These are phyloP conservation scores for Metschnikowia corniflorae DNA, from an alignment of 805 yeast species.

Conservation along the genomic window DNA sequence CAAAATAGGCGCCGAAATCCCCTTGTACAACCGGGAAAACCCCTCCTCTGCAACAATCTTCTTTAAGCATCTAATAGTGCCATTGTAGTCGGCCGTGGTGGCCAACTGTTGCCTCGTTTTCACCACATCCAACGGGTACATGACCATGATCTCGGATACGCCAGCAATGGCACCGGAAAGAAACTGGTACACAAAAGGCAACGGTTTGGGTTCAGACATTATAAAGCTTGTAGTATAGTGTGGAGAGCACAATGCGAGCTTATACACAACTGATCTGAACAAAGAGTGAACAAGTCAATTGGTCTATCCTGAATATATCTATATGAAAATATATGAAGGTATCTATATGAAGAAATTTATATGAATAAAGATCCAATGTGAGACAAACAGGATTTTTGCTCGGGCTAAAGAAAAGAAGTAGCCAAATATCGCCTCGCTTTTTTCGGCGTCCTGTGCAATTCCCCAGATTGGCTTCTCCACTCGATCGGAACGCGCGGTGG, in stretches of 20 bases:
- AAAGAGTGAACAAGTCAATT: background rate
- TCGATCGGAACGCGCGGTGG: background rate
- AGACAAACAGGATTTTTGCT: background rate
- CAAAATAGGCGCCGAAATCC: slow-evolving; percentile 91
- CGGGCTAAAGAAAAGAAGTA: too few species aligned
- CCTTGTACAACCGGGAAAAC: slow-evolving; percentile 76
- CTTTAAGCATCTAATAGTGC: slow-evolving; percentile 77
- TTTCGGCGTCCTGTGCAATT: too few species aligned
- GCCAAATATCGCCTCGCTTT: too few species aligned
- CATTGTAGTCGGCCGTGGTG: slow-evolving; percentile 63
- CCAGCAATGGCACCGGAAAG: slow-evolving; percentile 92
- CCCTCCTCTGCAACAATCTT: slow-evolving; percentile 90
- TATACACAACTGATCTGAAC: background rate
- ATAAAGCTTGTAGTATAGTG: background rate
- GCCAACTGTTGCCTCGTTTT: slow-evolving; percentile 91
- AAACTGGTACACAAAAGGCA: slow-evolving; percentile 92
- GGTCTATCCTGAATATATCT: too few species aligned
- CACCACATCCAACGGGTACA: slow-evolving; percentile 97
- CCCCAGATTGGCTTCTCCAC: slow-evolving; percentile 1
- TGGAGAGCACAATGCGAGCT: background rate
- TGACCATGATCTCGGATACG: slow-evolving; percentile 87
- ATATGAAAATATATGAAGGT: too few species aligned
- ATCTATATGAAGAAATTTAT: background rate
- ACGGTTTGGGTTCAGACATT: slow-evolving; percentile 30
- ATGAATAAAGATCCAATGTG: background rate